Evolutionary conservation across 2,329 filamentous ascomycete species (phyloP).

Genomic region (Epicoccum sorghinum): DNA sequence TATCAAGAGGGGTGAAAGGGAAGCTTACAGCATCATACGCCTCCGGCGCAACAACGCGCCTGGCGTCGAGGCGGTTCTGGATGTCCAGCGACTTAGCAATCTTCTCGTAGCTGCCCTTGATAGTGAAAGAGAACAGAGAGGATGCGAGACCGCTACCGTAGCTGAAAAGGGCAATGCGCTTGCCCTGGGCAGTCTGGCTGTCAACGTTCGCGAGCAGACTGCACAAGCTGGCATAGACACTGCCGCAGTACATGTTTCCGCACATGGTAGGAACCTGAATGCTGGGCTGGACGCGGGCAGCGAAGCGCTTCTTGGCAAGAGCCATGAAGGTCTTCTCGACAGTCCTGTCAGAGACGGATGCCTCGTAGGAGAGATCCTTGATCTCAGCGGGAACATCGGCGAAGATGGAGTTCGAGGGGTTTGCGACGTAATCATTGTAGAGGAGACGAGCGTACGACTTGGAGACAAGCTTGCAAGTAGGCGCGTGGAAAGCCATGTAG

Average conservation of each 20-base stretch:
- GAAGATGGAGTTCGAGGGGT: constrained; percentile 57
- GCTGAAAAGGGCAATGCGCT: constrained; percentile 59
- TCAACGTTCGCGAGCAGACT: constrained; percentile 55
- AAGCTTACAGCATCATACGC: constrained; percentile 55
- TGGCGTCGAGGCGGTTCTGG: constrained; percentile 52
- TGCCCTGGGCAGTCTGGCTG: constrained; percentile 55
- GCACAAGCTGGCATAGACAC: constrained; percentile 58
- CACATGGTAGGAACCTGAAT: constrained; percentile 59
- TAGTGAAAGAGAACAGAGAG: constrained; percentile 58
- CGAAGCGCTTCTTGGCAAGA: constrained; percentile 59
- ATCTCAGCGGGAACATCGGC: constrained; percentile 57
- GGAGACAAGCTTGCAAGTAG: constrained; percentile 61
- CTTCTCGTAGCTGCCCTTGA: constrained; percentile 55
- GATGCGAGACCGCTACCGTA: constrained; percentile 60
- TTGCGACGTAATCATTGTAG: constrained; percentile 58
- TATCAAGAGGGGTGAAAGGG: constrained; percentile 15
- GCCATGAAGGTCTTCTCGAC: constrained; percentile 61
- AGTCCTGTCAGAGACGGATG: constrained; percentile 58
- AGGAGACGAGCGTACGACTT: constrained; percentile 60
- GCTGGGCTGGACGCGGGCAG: constrained; percentile 55
- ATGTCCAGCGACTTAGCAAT: constrained; percentile 56
- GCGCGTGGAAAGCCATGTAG: constrained; percentile 62
- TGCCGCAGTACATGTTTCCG: constrained; percentile 63
- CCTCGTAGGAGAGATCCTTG: constrained; percentile 53
- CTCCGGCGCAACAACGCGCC: constrained; percentile 54